These are phyloP conservation scores for Neoboletus brunneissimus DNA, from an alignment of 768 basidiomycete genomes.

Conservation along the genomic window DNA sequence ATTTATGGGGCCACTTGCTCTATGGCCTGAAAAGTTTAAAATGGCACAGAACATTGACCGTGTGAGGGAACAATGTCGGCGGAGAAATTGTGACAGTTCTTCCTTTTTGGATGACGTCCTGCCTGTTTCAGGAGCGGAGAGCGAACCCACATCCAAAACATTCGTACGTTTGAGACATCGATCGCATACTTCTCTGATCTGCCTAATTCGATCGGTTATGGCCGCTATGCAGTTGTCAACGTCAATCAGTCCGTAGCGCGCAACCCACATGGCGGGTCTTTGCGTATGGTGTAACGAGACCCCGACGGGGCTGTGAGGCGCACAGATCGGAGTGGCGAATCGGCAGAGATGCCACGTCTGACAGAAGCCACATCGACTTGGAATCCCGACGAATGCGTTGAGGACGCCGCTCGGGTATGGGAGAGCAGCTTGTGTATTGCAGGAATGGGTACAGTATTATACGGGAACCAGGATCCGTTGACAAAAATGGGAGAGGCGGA, in stretches of 20 bases:
- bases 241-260: neutral
- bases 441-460: neutral
- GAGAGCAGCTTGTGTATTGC: neutral
- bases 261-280: neutral
- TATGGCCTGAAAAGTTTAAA: neutral
- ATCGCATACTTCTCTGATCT: neutral
- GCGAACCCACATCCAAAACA: neutral
- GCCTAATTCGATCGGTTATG: neutral
- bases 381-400: neutral
- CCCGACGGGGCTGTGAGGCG: neutral
- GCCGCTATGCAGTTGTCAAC: neutral
- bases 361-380: neutral
- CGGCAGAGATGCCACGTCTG: neutral
- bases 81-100: neutral
- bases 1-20: too few relatives aligned
- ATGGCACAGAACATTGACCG: neutral
- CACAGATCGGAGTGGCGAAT: neutral
- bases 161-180: neutral
- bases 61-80: neutral
- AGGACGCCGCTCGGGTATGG: neutral
- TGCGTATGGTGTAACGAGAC: neutral
- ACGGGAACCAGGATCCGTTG: neutral
- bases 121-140: constrained; percentile 1
- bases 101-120: neutral
- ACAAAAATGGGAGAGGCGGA: neutral